Base-by-base conservation (phyloP, 768 basidiomycete species). In the Calocera cornea region DNA sequence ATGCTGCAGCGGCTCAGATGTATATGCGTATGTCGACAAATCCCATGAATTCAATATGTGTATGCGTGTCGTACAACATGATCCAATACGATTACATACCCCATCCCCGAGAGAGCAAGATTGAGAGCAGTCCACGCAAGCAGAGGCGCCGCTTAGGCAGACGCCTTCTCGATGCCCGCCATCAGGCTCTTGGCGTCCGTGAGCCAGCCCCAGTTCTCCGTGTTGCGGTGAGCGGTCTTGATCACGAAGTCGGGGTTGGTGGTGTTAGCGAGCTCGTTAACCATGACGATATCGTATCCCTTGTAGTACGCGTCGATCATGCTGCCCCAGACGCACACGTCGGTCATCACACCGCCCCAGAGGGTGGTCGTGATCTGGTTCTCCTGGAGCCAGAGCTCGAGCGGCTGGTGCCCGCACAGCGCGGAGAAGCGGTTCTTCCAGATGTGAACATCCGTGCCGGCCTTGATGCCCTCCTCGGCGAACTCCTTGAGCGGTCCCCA, bases 391-490 rank as follows among this genome's bases (percentile, higher is more conserved):
- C 84, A 87, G 38, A 87, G 74, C 72, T 86, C 86, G 66, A 88
- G 75, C 19, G 82, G 79, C 22, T 60, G 54, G 5, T 60, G 54
- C 31, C 54, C 54, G 7, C 14, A 14, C 27, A 60, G 54, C 14
- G 54, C 54, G 27, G 27, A 29, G 27, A 60, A 60, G 14, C 86
- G 77, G 74, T 87, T 88, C 75, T 87, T 88, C 74, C 87, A 84
- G 65, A 88, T 84, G 86, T 86, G 87, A 68, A 86, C 80, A 74
- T 88, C 86, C 12, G 84, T 85, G 0, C 86, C 86, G 3, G 74
- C 76, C 17, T 80, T 75, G 68, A 79, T 76, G 16, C 86, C 86
- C 64, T 81, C 78, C 65, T 82, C 60, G 71, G 81, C 87, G 68
- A 83, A 79, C 0, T 75, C 77, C 69, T 87, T 85, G 38, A 88